Evolutionary conservation across 139 green algal genomes (phyloP).

Genomic region (Volvox africanus): DNA sequence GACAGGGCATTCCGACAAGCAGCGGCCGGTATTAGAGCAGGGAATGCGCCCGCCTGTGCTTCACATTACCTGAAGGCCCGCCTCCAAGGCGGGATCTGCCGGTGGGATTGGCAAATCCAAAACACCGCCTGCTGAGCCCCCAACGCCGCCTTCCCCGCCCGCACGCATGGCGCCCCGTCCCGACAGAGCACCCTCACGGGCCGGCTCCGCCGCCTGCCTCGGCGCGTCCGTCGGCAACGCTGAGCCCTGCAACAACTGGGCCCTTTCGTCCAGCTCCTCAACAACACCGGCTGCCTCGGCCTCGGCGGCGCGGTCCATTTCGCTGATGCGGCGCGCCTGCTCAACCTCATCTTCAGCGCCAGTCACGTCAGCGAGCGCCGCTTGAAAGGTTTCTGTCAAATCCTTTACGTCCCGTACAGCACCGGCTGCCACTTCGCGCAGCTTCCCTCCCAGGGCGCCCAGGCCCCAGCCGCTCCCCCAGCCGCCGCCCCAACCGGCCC

Average conservation of each 20-base stretch:
- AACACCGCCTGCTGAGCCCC: not conserved
- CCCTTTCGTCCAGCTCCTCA: not conserved
- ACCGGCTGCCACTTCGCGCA: constrained; percentile 44
- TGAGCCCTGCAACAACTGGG: not conserved
- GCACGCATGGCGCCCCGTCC: not conserved
- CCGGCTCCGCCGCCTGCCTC: not conserved
- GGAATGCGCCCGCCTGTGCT: not conserved
- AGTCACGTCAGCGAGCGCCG: constrained; percentile 27
- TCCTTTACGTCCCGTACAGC: constrained; percentile 59
- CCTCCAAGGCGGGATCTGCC: constrained; percentile 45
- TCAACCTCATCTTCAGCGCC: constrained; percentile 47
- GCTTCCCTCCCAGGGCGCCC: constrained; percentile 33
- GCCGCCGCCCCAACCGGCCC: constrained; percentile 18
- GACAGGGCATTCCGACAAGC: no score
- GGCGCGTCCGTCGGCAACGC: not conserved
- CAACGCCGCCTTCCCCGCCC: not conserved
- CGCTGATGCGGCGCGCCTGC: constrained; percentile 45
- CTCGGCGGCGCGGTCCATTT: not conserved
- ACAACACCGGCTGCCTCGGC: not conserved
- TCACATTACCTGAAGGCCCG: constrained; percentile 49
- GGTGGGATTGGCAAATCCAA: not conserved
- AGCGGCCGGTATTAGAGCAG: no score
- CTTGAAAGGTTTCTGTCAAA: constrained; percentile 57
- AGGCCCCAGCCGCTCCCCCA: constrained; percentile 53
- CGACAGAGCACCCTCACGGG: constrained; percentile 7